phyloP scores from a whole-genome alignment of 192 early-diverging fungal species.

The Coemansia sp. region DNA sequence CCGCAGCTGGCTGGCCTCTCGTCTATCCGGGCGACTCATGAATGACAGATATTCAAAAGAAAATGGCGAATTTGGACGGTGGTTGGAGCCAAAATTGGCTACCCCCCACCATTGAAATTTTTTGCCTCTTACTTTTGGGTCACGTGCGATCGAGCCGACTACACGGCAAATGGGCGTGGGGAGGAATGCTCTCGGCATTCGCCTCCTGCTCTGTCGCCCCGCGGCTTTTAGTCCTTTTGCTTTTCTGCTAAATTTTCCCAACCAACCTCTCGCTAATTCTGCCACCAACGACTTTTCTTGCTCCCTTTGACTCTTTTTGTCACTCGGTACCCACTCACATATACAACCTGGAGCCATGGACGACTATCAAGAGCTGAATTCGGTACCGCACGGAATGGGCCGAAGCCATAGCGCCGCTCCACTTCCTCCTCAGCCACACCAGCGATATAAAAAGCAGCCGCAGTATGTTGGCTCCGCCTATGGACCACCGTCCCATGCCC shows the following conservation, averaged over 20 bases:
- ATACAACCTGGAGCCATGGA: slow-evolving; percentile 16
- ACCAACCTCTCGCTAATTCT: not conserved
- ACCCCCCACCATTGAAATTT: slow-evolving; percentile 3
- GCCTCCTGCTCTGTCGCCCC: not conserved
- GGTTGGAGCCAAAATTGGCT: not conserved
- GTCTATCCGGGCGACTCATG: slow-evolving; percentile 55
- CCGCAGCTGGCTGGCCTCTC: slow-evolving; percentile 63
- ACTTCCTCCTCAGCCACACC: not conserved
- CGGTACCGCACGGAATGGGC: not conserved
- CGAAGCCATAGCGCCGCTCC: not conserved
- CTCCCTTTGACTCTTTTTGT: not conserved
- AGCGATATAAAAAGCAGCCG: not conserved
- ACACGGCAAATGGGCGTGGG: not conserved
- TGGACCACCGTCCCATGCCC: slow-evolving; percentile 11
- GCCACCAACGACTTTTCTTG: not conserved
- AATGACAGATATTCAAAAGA: not conserved
- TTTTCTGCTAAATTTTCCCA: not conserved
- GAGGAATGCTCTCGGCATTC: not conserved
- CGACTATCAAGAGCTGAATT: slow-evolving; percentile 31
- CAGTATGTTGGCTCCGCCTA: not conserved
- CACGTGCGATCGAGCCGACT: not conserved
- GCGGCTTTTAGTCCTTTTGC: not conserved
- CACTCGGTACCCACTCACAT: not conserved
- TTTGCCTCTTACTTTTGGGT: not conserved
- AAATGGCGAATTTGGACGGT: not conserved